Evolutionary conservation across 2,329 filamentous ascomycete genomes (phyloP), one percentile per base, ranked within the genome.

Genomic region (Fusarium veterinarium): DNA sequence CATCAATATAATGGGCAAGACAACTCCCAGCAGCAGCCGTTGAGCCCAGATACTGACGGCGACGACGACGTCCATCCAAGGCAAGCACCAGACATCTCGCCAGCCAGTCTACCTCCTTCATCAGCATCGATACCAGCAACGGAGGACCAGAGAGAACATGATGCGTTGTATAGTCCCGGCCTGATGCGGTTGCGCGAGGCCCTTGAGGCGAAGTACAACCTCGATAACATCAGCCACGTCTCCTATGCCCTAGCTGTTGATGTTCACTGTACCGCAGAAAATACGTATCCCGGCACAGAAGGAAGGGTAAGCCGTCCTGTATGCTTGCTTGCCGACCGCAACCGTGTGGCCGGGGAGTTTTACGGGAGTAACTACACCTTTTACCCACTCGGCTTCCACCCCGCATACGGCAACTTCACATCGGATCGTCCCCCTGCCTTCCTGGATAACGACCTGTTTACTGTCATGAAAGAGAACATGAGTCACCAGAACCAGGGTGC

Each of bases 251-350:
- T 23, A 3, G 40, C 40, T 41, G 8, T 41, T 41, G 3, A 41
- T 3, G 40, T 23, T 23, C 2, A 41, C 13, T 41, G n/a, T 41
- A 41, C n/a, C n/a, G 13, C n/a, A 13, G 0, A 1, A 41, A 16
- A 41, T 41, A 4, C 3, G 1, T 16, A 3, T 41, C 5, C 40
- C 6, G 13, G 13, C 6, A 6, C 4, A 3, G n/a, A 41, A 41
- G 40, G 40, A 14, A 41, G 40, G 13, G 25, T 4, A 25, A 5
- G 40, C 6, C 8, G 1, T 16, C 13, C 40, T 41, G 13, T 23
- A 10, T 41, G 13, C n/a, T 16, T 41, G 6, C 40, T 41, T 41
- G n/a, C 20, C 6, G 8, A 23, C 40, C 5, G 40, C 0, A 41
- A 41, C 20, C 13, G 13, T 8, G 13, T 41, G 13, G n/a, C 40